Base-by-base conservation (phyloP, 768 basidiomycete genomes). In the Xerocomellus intermedius region DNA sequence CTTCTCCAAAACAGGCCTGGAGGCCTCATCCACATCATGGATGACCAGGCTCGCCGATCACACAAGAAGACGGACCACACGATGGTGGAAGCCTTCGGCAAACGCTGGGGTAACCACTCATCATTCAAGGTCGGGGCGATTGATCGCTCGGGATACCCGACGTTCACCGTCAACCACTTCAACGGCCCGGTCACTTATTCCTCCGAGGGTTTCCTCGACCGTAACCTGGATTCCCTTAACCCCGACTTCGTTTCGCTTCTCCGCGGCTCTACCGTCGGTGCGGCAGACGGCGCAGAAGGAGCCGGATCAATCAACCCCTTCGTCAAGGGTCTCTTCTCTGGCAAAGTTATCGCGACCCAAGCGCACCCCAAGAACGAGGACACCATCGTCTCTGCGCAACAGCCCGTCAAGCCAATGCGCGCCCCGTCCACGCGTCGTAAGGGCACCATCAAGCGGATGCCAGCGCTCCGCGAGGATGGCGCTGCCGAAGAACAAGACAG, bases 21-120 rank as follows among this genome's bases (percentile, higher is more conserved):
- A 10, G 97, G 97, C 2, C 77, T 99, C 32, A 85, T 98, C 50
- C 93, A 96, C 64, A 98, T 98, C 71, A 92, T 98, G 89, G 95
- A 98, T 66, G 96, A 98, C 67, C 94, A 97, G 71, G 90, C 94
- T 1, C 81, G 89, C 13, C 80, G 90, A 37, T 81, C 82, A 53
- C 87, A 84, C 55, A 95, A 94, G 74, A 94, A 95, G 82, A 95
- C 87, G 3, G 93, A 96, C 64, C 82, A 87, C 50, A 91, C 89
- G 0, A 97, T 98, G 93, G 84, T 95, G 9, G 94, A 97, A 63
- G 92, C 95, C 0, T 93, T 98, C 67, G 78, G 82, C 44, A 98
- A 98, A 72, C 83, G 96, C 1, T 98, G 94, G 92, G 91, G 86
- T 7, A 96, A 92, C 62, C 95, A 98, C 66, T 81, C 89, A 0